These are phyloP conservation scores for Punica granatum DNA, from an alignment of 345 rosid genomes.

Conservation along the genomic window DNA sequence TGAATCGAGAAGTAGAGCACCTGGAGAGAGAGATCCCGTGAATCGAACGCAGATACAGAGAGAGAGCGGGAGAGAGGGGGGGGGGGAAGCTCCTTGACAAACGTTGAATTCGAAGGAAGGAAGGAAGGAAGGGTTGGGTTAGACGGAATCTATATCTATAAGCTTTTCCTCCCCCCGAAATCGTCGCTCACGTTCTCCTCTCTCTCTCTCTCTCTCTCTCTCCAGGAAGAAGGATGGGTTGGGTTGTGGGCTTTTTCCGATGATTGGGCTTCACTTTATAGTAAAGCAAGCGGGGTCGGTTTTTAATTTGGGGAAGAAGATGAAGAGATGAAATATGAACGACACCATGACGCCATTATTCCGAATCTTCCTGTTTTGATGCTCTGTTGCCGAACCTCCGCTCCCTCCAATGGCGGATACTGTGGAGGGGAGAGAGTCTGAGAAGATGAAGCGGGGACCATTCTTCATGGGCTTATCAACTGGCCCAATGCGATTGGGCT, in stretches of 20 bases:
- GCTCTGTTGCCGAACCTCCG: no score
- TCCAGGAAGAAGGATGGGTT: background rate
- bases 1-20: background rate
- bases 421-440: no score
- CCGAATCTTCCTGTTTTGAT: background rate
- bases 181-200: slow-evolving; percentile 5
- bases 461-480: no score
- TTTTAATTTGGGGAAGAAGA: no score
- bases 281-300: no score
- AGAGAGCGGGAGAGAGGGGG: background rate
- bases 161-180: background rate
- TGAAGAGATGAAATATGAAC: no score
- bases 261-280: no score
- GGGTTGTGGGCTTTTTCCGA: background rate
- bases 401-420: background rate
- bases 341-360: no score
- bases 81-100: slow-evolving; percentile 1
- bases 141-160: no score
- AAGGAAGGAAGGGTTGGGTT: background rate
- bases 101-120: background rate
- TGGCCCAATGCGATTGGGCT: no score
- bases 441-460: no score
- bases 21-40: slow-evolving; percentile 3
- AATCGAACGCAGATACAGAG: background rate
- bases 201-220: background rate